Percentiles rank a stretch among this genome's conserved stretches.
Evolutionary conservation across 2,329 filamentous ascomycete species (phyloP).

Genomic region (Pseudogymnoascus destructans): DNA sequence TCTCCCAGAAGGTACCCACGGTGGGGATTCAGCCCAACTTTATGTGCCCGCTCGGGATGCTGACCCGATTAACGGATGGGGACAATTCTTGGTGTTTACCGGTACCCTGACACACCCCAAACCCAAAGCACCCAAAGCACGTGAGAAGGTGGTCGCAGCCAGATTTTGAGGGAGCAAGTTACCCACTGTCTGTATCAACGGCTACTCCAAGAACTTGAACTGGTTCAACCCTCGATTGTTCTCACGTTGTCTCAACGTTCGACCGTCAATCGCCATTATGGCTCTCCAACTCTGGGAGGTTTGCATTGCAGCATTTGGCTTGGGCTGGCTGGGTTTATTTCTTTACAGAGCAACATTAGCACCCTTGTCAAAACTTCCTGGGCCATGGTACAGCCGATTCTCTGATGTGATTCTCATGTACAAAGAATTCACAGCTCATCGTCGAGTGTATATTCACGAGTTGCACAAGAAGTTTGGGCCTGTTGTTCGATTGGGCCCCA

Average conservation of each 20-base stretch:
- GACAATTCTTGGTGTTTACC: background rate
- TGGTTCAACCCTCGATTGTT: background rate
- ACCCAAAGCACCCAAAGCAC: background rate
- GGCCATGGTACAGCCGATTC: slow-evolving; percentile 18
- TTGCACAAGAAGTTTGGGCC: slow-evolving; percentile 44
- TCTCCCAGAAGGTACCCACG: background rate
- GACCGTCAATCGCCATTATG: background rate
- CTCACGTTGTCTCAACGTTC: background rate
- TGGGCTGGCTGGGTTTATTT: background rate
- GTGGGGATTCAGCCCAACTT: background rate
- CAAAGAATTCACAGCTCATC: slow-evolving; percentile 39
- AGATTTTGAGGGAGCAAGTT: background rate
- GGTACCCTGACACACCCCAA: background rate
- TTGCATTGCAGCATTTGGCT: background rate
- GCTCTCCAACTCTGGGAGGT: background rate
- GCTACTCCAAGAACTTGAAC: background rate
- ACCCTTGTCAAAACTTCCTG: slow-evolving; percentile 19
- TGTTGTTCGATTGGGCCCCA: slow-evolving; percentile 42
- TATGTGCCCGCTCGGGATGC: background rate
- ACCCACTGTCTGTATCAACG: background rate
- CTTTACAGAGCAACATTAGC: slow-evolving; percentile 10
- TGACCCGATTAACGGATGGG: background rate
- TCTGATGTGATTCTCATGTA: slow-evolving; percentile 18
- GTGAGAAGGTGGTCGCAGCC: background rate
- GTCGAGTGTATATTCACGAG: slow-evolving; percentile 41